Evolutionary conservation across 2,329 filamentous ascomycete species (phyloP), one percentile per base, ranked within the genome.

Genomic region (Trichophyton benhamiae): DNA sequence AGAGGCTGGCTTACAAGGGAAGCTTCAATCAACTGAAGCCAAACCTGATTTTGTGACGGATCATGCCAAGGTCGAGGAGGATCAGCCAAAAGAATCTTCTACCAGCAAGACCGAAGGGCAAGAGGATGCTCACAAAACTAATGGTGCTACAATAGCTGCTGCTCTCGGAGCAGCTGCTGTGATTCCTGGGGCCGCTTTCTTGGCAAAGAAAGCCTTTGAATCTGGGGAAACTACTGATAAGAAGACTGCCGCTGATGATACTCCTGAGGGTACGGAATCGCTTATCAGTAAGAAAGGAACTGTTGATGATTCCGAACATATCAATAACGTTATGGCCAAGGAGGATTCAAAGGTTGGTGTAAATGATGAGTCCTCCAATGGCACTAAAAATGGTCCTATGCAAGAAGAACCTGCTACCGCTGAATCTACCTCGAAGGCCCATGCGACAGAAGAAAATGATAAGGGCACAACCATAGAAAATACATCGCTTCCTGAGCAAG

Each of bases 91-190:
- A 25, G 49, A 33, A 33, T 9, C 49, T 17, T n/a, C 20, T 13
- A 20, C 11, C 9, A 27, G 13, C 27, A 30, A 49, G 25, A 7
- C n/a, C 15, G 41, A 48, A 49, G 58, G 25, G 17, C 20, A 41
- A 2, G 17, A 41, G 3, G 22, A 52, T 3, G 41, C 17, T 15
- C 41, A 25, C 7, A 42, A 36, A 25, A 44, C 58, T 8, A 60
- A 63, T 53, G 61, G 49, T 20, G 25, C 30, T 30, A 33, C 52
- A 30, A n/a, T 52, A 30, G 38, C 57, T n/a, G 52, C 58, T 33
- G 49, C 25, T 7, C 22, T 53, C 13, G 49, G 49, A n/a, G 49
- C 49, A n/a, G 49, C 49, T 61, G 53, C 17, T n/a, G 53, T 22
- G 27, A 6, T 46, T 20, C 49, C 60, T 42, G 38, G 25, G 9